A percentile compares a stretch with the other conserved stretches of the same genome.
These are phyloP conservation scores for Trypanosomatidae sp. DNA, from an alignment of 208 protist genomes.

Conservation along the genomic window DNA sequence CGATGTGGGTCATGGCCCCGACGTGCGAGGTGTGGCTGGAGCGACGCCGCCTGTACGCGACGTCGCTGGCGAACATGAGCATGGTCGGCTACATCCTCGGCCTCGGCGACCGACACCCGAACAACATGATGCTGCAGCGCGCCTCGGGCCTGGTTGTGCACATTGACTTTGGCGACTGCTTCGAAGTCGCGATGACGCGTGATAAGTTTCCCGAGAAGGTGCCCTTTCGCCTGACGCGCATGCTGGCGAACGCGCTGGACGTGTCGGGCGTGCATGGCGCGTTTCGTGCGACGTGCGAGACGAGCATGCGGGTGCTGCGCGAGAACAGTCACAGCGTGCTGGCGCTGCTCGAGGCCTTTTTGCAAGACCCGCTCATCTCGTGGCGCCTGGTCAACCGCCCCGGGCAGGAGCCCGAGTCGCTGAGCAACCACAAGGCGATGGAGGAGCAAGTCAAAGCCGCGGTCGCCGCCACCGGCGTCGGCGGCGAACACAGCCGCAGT, in stretches of 20 bases:
- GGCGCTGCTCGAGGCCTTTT: conserved; percentile 99
- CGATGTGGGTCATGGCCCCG: conserved; percentile 92
- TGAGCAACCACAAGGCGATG: conserved; percentile 57
- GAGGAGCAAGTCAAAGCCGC: conserved; percentile 49
- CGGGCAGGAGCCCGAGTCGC: conserved; percentile 52
- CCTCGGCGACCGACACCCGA: conserved; percentile 98
- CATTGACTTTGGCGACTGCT: conserved; percentile 99
- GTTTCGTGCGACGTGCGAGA: conserved; percentile 94
- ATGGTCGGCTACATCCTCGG: conserved; percentile 98
- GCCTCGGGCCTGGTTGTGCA: conserved; percentile 96
- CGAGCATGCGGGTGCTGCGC: conserved; percentile 96
- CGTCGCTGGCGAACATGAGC: conserved; percentile 97
- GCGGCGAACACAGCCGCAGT: too few species aligned
- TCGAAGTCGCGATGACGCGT: conserved; percentile 98
- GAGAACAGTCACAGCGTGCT: conserved; percentile 97
- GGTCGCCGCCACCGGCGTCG: conserved; percentile 12
- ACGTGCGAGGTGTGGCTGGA: conserved; percentile 98
- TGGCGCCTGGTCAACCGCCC: conserved; percentile 92
- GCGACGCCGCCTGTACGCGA: conserved; percentile 96
- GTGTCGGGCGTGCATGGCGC: conserved; percentile 97
- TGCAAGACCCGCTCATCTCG: conserved; percentile 99
- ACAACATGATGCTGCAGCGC: conserved; percentile 99
- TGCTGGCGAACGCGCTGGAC: conserved; percentile 99
- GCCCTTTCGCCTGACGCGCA: conserved; percentile 99
- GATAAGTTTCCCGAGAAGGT: conserved; percentile 99